Conservation (phyloP, 2,329 filamentous ascomycete genomes). For the Colletotrichum sansevieriae region DNA sequence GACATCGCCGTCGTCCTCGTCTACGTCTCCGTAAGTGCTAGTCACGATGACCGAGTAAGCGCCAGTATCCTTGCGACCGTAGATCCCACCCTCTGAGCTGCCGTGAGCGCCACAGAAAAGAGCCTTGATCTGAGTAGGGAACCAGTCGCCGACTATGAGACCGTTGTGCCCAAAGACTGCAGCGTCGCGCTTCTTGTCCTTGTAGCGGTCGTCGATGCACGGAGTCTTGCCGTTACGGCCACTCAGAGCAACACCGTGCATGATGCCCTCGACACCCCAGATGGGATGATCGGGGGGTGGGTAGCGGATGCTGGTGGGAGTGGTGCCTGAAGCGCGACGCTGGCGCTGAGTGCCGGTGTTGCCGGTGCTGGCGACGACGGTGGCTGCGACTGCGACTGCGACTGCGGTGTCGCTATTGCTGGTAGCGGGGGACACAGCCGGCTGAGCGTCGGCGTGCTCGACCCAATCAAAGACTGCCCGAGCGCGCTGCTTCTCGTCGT, state of each 20-base stretch:
- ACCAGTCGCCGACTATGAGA: conserved; percentile 61
- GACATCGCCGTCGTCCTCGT: conserved; percentile 45
- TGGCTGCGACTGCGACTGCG: too few species aligned
- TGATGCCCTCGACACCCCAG: neutral
- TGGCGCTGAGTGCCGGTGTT: neutral
- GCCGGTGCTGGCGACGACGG: neutral
- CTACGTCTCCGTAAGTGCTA: conserved; percentile 44
- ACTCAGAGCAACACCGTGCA: conserved; percentile 9
- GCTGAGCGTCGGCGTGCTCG: neutral
- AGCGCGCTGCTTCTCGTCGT: neutral
- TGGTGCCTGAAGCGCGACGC: neutral
- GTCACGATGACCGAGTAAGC: conserved; percentile 69
- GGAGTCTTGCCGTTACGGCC: neutral
- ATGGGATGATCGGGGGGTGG: neutral
- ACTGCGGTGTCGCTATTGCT: neutral
- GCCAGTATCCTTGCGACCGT: conserved; percentile 58
- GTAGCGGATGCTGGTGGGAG: neutral
- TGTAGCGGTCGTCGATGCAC: neutral
- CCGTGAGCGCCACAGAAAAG: conserved; percentile 69
- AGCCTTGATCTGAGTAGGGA: conserved; percentile 63
- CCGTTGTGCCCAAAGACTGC: conserved; percentile 48
- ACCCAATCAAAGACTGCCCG: neutral
- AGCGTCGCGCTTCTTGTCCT: neutral
- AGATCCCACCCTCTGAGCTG: conserved; percentile 62
- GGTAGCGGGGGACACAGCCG: neutral